Evolutionary conservation across 2,329 filamentous ascomycete species (phyloP), one percentile per base, ranked within the genome.

Genomic region (Cladobotryum protrusum): DNA sequence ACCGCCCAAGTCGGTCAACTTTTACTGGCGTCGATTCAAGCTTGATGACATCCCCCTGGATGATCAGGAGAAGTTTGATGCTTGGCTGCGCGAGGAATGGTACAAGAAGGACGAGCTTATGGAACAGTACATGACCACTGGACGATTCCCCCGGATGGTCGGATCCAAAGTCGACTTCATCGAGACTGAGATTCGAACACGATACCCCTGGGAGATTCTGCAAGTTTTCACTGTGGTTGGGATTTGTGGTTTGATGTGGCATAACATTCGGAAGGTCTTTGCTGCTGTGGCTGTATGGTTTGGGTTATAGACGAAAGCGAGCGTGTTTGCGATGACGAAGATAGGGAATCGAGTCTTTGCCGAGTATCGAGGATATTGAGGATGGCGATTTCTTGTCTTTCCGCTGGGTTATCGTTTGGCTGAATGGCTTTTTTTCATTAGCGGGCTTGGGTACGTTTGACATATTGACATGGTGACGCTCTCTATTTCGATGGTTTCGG

Each of bases 1-100:
- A 1, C 86, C 91, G 1, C 93, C 92, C 2, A 96, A 91, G 65
- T 96, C 90, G 1, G 91, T 97, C 61, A 97, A 96, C 68, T 91
- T 97, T 74, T 87, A 95, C 69, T 99, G 92, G 89, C 83, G 93
- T 47, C 83, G 90, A 9, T 96, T 95, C 68, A 79, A 81, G 33
- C 65, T 96, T 13, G 78, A 79, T 18, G 83, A 89, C 17, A 95
- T 99, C 40, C 92, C 92, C 0, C 77, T 95, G 9, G 78, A 89
- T 32, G 81, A 85, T 57, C 76, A 79, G 14, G 78, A 86, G 37
- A 74, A 79, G 6, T 99, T 99, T 61, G 89, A 95, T 50, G 61
- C 76, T 3, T 99, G 93, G 93, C 75, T 97, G 24, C 79, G 84
- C 32, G 83, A 88, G 50, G 80, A 90, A 41, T 99, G 93, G 93